Evolutionary conservation across 164 flowering plant species (phyloP).

Genomic region (Malania oleifera): DNA sequence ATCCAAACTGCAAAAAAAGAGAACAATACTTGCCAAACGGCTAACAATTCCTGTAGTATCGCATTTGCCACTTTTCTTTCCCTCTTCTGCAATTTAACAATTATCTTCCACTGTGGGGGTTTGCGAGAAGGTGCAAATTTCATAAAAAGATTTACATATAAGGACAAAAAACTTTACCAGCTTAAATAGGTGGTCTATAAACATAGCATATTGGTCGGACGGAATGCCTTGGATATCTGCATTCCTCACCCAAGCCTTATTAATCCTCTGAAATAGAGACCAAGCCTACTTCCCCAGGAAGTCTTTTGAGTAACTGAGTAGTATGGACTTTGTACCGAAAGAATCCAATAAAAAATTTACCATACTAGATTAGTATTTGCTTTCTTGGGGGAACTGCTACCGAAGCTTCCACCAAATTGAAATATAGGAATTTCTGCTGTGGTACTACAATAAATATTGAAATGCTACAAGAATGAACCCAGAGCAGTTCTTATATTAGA

Average conservation of each 20-base stretch:
- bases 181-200: too few species aligned
- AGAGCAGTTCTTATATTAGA: not conserved
- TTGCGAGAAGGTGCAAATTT: too few species aligned
- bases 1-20: too few species aligned
- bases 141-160: too few species aligned
- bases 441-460: not conserved
- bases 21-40: too few species aligned
- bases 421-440: not conserved
- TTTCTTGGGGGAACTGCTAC: not conserved
- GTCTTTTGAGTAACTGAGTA: not conserved
- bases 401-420: not conserved
- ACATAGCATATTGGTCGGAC: too few species aligned
- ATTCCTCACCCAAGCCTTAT: not conserved
- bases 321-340: not conserved
- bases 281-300: not conserved
- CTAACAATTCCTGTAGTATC: too few species aligned
- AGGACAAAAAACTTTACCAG: too few species aligned
- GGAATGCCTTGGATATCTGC: not conserved
- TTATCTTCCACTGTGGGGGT: too few species aligned
- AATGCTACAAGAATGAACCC: not conserved
- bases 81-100: too few species aligned
- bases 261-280: not conserved
- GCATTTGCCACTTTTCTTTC: too few species aligned
- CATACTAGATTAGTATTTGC: too few species aligned
- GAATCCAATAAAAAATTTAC: not conserved